phyloP scores from a whole-genome alignment of 768 basidiomycete genomes.

The Podaxis mareebaensis region DNA sequence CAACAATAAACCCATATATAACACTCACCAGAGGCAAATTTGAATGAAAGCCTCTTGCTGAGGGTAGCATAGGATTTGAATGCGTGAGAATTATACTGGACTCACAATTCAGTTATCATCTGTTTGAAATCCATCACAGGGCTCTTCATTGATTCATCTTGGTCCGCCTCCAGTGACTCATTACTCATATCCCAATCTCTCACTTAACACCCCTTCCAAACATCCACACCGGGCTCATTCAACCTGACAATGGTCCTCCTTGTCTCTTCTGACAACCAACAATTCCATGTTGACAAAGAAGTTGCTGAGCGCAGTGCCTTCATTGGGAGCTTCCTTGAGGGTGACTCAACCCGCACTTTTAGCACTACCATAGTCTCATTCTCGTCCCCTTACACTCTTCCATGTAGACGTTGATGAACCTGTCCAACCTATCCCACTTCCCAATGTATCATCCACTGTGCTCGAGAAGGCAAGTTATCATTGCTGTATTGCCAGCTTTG shows the following conservation, averaged over 20 bases:
- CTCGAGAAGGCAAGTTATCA: slow-evolving; percentile 79
- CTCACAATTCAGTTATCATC: too few relatives aligned
- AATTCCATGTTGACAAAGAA: slow-evolving; percentile 90
- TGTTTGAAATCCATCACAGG: too few relatives aligned
- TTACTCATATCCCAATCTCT: slow-evolving; percentile 21
- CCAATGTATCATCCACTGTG: slow-evolving; percentile 91
- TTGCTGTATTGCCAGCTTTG: slow-evolving; percentile 10
- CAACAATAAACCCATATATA: too few relatives aligned
- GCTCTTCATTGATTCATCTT: too few relatives aligned
- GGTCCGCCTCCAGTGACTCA: slow-evolving; percentile 5
- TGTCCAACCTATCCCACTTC: slow-evolving; percentile 91
- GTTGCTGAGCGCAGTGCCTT: slow-evolving; percentile 94
- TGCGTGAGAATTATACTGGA: too few relatives aligned
- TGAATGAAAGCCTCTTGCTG: too few relatives aligned
- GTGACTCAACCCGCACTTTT: slow-evolving; percentile 41
- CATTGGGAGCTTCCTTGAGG: slow-evolving; percentile 99
- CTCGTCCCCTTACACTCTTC: slow-evolving; percentile 18
- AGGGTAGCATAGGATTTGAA: too few relatives aligned
- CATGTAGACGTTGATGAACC: slow-evolving; percentile 88
- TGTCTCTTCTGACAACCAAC: slow-evolving; percentile 94
- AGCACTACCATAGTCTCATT: slow-evolving; percentile 15
- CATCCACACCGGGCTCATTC: not conserved
- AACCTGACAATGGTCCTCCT: slow-evolving; percentile 70
- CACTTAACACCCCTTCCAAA: slow-evolving; percentile 14
- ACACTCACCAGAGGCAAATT: too few relatives aligned